Base-by-base conservation (phyloP, 2,329 filamentous ascomycete species). In the Cryphonectria nitschkei region DNA sequence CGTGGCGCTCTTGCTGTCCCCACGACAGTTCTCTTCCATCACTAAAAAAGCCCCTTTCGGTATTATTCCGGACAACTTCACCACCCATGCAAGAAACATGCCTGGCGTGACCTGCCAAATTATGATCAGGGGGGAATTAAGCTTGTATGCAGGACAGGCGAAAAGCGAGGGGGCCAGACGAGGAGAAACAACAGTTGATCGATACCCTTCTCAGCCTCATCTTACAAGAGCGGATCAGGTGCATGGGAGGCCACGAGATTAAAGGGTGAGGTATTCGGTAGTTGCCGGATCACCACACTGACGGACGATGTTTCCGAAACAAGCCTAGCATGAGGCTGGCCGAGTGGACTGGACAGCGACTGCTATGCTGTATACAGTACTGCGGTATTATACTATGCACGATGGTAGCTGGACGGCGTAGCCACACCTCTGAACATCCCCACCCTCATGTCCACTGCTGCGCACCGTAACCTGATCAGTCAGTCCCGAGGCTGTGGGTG, bases 91-190 rank as follows among this genome's bases (percentile, higher is more conserved):
- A 9, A 6, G 22, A 50, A n/a, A 50, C 46, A 19, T 50, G 22
- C 46, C 46, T n/a, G 41, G 41, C 41, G 13, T 43, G 14, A 43
- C 14, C 56, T 22, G 22, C n/a, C 61, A 29, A 46, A 11, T 6
- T 46, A 62, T 39, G 60, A 22, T 62, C 34, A 62, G 60, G 60
- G 60, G 34, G 34, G n/a, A 34, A 5, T 58, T 61, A 61, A 61
- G 58, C 58, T 61, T 61, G 58, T 61, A 16, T 61, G 32, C 19
- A 58, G 29, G 29, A 19, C 19, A 58, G 29, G 29, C 54, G 54
- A 58, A 16, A 29, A 32, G 13, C 26, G 13, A 19, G 26, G 32
- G 16, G 32, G 16, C 34, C 32, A 13, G n/a, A 37, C 58, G 29
- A 61, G 58, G 58, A 5, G 58, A 14, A 13, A n/a, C 22, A 7